Conservation (phyloP, 176 grass and related monocot genomes). For the Avena eriantha region DNA sequence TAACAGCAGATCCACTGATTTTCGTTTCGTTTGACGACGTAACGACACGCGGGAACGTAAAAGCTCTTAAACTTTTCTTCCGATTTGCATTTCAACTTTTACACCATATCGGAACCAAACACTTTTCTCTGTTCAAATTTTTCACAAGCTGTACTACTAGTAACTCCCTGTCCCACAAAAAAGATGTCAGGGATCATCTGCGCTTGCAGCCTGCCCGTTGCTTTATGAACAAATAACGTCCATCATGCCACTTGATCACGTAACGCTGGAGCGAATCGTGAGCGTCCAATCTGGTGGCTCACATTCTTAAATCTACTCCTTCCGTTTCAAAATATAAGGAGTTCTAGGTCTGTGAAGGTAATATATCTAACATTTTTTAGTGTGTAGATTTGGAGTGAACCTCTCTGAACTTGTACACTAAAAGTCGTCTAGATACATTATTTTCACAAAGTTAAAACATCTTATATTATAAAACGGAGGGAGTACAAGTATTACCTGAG, state of each 20-base stretch:
- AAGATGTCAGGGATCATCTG: conserved; percentile 8
- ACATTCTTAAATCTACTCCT: not conserved
- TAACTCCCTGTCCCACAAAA: not conserved
- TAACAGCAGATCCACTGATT: conserved; percentile 4
- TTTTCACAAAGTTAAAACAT: too few species aligned
- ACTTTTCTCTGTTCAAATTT: not conserved
- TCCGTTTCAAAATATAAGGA: too few species aligned
- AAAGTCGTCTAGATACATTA: too few species aligned
- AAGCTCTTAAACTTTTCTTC: conserved; percentile 12
- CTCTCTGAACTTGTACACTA: too few species aligned
- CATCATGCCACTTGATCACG: not conserved
- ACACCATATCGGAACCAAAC: not conserved
- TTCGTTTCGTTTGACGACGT: not conserved
- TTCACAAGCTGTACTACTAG: not conserved
- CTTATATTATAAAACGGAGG: too few species aligned
- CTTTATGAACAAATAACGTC: not conserved
- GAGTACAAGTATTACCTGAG: too few species aligned
- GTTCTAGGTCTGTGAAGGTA: too few species aligned
- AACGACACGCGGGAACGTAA: not conserved
- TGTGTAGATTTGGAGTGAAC: too few species aligned
- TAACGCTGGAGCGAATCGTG: not conserved
- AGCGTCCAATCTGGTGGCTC: not conserved
- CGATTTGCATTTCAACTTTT: not conserved
- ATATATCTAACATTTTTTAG: too few species aligned
- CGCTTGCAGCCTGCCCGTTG: not conserved